A percentile compares a stretch with the other conserved stretches of the same genome.
These are phyloP conservation scores for Triticum turgidum DNA, from an alignment of 176 grass and related monocot genomes.

Conservation along the genomic window DNA sequence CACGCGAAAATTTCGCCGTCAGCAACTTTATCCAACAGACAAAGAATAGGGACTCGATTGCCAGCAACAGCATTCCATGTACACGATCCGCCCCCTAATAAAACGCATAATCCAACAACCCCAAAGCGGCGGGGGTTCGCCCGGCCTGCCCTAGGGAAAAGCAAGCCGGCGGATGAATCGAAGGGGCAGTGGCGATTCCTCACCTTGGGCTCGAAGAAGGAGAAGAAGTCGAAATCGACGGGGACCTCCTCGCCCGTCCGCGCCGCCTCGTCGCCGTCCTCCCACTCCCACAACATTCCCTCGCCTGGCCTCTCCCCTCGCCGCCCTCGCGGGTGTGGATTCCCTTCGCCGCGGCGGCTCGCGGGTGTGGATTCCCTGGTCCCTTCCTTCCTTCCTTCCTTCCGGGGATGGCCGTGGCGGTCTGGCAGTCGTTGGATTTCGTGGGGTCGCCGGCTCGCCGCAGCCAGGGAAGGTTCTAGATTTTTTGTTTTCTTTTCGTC, in stretches of 20 bases:
- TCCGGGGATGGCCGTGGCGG: slow-evolving; percentile 27
- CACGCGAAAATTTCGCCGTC: slow-evolving; percentile 18
- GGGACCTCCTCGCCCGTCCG: slow-evolving; percentile 57
- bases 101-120: not conserved
- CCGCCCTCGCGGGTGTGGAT: not conserved
- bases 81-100: not conserved
- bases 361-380: not conserved
- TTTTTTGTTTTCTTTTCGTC: not conserved
- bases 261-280: slow-evolving; percentile 51
- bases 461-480: slow-evolving; percentile 37
- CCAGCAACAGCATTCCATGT: not conserved
- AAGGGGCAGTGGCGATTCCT: not conserved
- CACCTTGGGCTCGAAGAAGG: slow-evolving; percentile 70
- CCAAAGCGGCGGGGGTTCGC: not conserved
- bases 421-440: slow-evolving; percentile 11
- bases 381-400: not conserved
- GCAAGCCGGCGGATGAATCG: not conserved
- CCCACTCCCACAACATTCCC: slow-evolving; percentile 74
- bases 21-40: not conserved
- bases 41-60: not conserved
- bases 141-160: not conserved
- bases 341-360: not conserved
- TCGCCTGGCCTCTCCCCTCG: not conserved
- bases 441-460: slow-evolving; percentile 41
- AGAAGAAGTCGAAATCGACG: slow-evolving; percentile 76